Base-by-base conservation (phyloP, 345 rosid genomes). In the Hevea brasiliensis region DNA sequence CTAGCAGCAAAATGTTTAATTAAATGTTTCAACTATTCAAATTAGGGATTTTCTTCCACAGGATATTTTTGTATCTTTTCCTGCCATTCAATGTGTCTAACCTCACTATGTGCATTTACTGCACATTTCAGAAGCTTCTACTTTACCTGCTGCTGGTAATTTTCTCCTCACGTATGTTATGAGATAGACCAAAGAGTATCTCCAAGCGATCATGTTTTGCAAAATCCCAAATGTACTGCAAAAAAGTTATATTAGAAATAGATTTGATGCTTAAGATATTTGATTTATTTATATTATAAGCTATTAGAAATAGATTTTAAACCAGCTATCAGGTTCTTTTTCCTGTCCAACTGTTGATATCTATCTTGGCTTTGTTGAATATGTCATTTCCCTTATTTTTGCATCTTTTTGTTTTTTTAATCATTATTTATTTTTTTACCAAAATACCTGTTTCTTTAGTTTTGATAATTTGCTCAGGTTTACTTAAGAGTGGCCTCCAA, bases 121-220 rank as follows among this genome's bases (percentile, higher is more conserved):
- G 74, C 93, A 91, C 95, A 82, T 91, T 75, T 82, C 93, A 6
- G 89, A 89, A 82, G 95, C 94, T 65, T 89, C 82, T 77, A 67
- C 84, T n/a, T 72, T 85, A 73, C 72, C 78, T 91, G 76, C 86
- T 80, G 47, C 92, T 40, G 98, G 95, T 89, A 84, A 83, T 69
- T 50, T 24, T 73, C 65, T 61, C 67, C 72, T 58, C 62, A 41
- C 13, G 18, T 66, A n/a, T 61, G 15, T 74, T 60, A 13, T 44
- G 20, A 51, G 14, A 58, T 68, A 37, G 29, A 56, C 59, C 4
- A 26, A 51, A 75, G 32, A 42, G 40, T 21, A 29, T 64, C 23
- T 51, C 45, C 35, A 8, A 47, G 63, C 27, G 47, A 24, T 68
- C 66, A 21, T 78, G 82, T 81, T 77, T 72, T 80, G 85, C 70